A percentile compares a stretch with the other conserved stretches of the same genome.
These are phyloP conservation scores for Daldinia vernicosa DNA, from an alignment of 495 filamentous ascomycete species.

Conservation along the genomic window DNA sequence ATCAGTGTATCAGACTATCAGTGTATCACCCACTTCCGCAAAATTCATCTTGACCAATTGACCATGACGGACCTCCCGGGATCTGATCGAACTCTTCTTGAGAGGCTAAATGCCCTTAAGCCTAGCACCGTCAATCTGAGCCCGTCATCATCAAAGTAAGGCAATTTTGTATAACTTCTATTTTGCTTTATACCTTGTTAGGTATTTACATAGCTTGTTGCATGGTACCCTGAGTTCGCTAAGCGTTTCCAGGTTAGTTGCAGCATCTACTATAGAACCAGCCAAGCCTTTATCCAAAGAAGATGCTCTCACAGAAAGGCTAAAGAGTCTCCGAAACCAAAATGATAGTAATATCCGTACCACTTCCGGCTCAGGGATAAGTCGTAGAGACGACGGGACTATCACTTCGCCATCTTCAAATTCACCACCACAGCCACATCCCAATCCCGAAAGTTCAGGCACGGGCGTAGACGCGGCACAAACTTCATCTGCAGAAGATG, in stretches of 20 bases:
- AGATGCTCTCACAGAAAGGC: constrained; percentile 54
- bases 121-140: constrained; percentile 49
- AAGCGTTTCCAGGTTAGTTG: constrained; percentile 26
- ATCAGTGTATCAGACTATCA: background rate
- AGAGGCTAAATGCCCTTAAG: constrained; percentile 81
- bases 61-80: constrained; percentile 65
- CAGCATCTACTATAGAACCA: constrained; percentile 37
- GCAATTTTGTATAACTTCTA: constrained; percentile 19
- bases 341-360: constrained; percentile 22
- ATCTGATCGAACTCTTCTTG: constrained; percentile 86
- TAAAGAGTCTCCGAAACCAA: constrained; percentile 54
- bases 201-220: background rate
- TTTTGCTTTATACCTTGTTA: constrained; percentile 4
- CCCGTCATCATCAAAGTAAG: constrained; percentile 47
- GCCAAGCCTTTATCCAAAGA: constrained; percentile 49
- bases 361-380: background rate
- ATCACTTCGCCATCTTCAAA: constrained; percentile 10
- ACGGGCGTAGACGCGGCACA: constrained; percentile 12
- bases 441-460: background rate
- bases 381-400: background rate
- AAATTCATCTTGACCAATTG: background rate
- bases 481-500: constrained; percentile 14
- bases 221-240: constrained; percentile 2
- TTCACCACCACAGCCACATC: constrained; percentile 15
- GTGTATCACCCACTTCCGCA: background rate